A percentile compares a stretch with the other conserved stretches of the same genome.
Conservation (phyloP, 2,329 filamentous ascomycete genomes). For the Aspergillus quadrilineatus region DNA sequence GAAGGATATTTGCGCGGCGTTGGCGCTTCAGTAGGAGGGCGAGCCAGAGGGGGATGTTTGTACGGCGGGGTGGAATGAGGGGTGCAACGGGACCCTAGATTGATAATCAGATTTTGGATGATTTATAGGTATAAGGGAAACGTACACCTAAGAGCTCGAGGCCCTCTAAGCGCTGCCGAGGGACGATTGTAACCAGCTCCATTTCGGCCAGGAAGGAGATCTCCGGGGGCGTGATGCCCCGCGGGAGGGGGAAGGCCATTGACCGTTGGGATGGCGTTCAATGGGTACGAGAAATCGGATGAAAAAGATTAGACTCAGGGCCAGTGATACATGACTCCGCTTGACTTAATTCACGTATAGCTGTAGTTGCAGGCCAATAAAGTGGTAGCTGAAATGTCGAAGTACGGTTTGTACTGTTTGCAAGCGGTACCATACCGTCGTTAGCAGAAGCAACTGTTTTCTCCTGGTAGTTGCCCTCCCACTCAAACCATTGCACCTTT, state of each 20-base stretch:
- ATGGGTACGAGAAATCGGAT: neutral
- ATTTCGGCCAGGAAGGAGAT: slow-evolving; percentile 95
- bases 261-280: slow-evolving; percentile 11
- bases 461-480: neutral
- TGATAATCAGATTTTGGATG: neutral
- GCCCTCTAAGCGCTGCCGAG: slow-evolving; percentile 82
- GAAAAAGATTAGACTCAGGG: slow-evolving; percentile 9
- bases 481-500: neutral
- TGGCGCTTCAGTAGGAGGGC: slow-evolving; percentile 93
- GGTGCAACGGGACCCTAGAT: slow-evolving; percentile 71
- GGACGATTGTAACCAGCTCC: slow-evolving; percentile 91
- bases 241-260: slow-evolving; percentile 63
- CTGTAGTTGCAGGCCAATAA: neutral
- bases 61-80: slow-evolving; percentile 77
- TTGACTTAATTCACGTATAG: neutral
- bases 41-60: slow-evolving; percentile 85
- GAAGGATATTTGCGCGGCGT: slow-evolving; percentile 85
- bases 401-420: slow-evolving; percentile 16
- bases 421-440: neutral
- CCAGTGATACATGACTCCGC: neutral
- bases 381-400: neutral
- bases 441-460: neutral
- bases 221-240: slow-evolving; percentile 77
- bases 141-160: slow-evolving; percentile 82
- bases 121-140: slow-evolving; percentile 23